A percentile compares a stretch with the other conserved stretches of the same genome.
Conservation (phyloP, 495 filamentous ascomycete genomes). For the Talaromyces nanjingensis region DNA sequence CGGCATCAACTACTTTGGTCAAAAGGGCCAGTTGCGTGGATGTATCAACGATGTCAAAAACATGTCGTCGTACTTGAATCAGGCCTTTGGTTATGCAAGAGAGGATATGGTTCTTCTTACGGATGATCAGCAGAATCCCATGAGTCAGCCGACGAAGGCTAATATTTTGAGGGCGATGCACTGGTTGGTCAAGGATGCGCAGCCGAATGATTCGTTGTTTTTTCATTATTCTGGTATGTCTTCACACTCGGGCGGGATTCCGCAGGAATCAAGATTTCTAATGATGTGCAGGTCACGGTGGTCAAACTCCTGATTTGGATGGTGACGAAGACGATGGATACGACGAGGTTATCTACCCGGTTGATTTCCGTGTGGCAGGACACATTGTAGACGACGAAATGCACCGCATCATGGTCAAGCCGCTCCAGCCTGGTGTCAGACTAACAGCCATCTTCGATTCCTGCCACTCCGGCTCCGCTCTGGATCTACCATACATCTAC, state of each 20-base stretch:
- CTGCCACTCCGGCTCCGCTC: constrained; percentile 92
- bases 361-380: constrained; percentile 83
- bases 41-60: constrained; percentile 99
- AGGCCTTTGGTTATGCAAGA: constrained; percentile 86
- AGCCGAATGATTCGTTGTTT: constrained; percentile 91
- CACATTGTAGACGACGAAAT: constrained; percentile 99
- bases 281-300: constrained; percentile 67
- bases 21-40: constrained; percentile 84
- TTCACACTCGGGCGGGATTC: not conserved
- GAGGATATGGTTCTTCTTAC: constrained; percentile 99
- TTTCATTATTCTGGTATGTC: constrained; percentile 89
- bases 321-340: constrained; percentile 94
- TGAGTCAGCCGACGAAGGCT: constrained; percentile 93
- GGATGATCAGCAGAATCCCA: constrained; percentile 94
- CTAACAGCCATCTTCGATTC: constrained; percentile 98
- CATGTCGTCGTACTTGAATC: constrained; percentile 88
- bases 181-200: constrained; percentile 94
- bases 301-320: constrained; percentile 90
- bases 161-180: constrained; percentile 98
- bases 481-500: constrained; percentile 97
- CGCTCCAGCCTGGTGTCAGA: constrained; percentile 75
- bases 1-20: constrained; percentile 96
- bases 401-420: constrained; percentile 92
- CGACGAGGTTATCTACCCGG: constrained; percentile 96
- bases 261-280: not conserved